Evolutionary conservation across 129 eudicot genomes (phyloP).

Genomic region (Flaveria sonorensis): DNA sequence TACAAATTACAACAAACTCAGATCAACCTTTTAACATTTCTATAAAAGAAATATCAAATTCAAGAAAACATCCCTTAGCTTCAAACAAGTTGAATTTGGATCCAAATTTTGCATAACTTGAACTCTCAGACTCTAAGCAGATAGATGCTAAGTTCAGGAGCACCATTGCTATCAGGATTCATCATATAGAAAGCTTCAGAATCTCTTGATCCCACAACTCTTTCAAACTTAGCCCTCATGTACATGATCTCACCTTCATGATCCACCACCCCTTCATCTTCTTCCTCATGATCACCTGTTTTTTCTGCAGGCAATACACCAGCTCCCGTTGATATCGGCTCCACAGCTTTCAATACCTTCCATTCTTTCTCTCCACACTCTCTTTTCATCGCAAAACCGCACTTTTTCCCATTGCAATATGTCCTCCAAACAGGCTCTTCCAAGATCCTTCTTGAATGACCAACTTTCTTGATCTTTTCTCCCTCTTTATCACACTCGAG

Average conservation of each 20-base stretch:
- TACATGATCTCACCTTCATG: constrained; percentile 79
- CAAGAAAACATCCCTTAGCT: constrained; percentile 31
- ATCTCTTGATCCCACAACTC: constrained; percentile 84
- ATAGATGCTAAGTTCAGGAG: constrained; percentile 86
- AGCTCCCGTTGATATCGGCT: constrained; percentile 86
- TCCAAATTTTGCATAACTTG: constrained; percentile 25
- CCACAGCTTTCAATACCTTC: constrained; percentile 72
- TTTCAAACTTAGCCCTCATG: constrained; percentile 87
- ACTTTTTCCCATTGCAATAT: constrained; percentile 74
- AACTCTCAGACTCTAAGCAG: constrained; percentile 61
- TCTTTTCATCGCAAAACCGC: constrained; percentile 62
- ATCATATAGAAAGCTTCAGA: constrained; percentile 90
- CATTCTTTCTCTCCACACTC: constrained; percentile 72
- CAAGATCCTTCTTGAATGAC: constrained; percentile 36
- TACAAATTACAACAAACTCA: constrained; percentile 35
- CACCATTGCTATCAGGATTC: constrained; percentile 89
- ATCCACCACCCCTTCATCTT: constrained; percentile 22
- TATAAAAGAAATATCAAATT: constrained; percentile 23
- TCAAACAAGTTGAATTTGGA: constrained; percentile 30
- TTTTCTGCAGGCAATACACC: constrained; percentile 69
- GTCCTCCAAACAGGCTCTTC: constrained; percentile 88
- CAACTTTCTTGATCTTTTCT: constrained; percentile 38
- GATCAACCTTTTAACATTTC: constrained; percentile 45
- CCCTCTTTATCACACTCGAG: constrained; percentile 67
- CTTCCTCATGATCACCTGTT: constrained; percentile 33